These are phyloP conservation scores for Saccharomyces hybrid DNA, from an alignment of 1,139 yeast genomes.

Conservation along the genomic window DNA sequence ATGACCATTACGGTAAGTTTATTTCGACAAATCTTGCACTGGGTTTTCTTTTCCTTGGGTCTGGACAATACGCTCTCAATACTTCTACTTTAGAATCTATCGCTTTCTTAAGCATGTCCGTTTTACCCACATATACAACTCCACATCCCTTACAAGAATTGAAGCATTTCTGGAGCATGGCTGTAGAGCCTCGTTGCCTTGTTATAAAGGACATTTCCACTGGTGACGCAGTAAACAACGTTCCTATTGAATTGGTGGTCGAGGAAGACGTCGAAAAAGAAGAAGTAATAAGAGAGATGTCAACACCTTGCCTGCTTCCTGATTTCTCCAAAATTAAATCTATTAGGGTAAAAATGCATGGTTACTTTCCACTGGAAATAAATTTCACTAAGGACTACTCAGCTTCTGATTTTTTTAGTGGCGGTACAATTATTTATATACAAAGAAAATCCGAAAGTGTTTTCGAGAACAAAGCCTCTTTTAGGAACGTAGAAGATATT, in stretches of 20 bases:
- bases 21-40: slow-evolving; percentile 77
- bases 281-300: slow-evolving; percentile 20
- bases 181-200: slow-evolving; percentile 75
- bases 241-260: slow-evolving; percentile 39
- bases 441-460: slow-evolving; percentile 9
- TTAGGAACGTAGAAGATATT: slow-evolving; percentile 10
- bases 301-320: slow-evolving; percentile 68
- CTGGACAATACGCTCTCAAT: slow-evolving; percentile 82
- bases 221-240: slow-evolving; percentile 39
- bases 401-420: slow-evolving; percentile 21
- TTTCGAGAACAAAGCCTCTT: slow-evolving; percentile 3
- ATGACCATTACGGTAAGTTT: slow-evolving; percentile 53
- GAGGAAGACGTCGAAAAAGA: slow-evolving; percentile 41
- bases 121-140: slow-evolving; percentile 64
- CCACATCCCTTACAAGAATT: slow-evolving; percentile 83
- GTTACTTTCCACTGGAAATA: slow-evolving; percentile 27
- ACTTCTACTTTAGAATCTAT: slow-evolving; percentile 34
- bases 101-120: slow-evolving; percentile 57
- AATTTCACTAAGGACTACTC: slow-evolving; percentile 16
- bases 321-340: slow-evolving; percentile 41
- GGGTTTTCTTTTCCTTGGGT: slow-evolving; percentile 84
- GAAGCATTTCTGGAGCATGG: slow-evolving; percentile 85
- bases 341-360: slow-evolving; percentile 20
- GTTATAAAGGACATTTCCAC: slow-evolving; percentile 64
- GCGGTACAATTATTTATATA: slow-evolving; percentile 25